Evolutionary conservation across 441 rosid species (phyloP).

Genomic region (Metrosideros polymorpha): DNA sequence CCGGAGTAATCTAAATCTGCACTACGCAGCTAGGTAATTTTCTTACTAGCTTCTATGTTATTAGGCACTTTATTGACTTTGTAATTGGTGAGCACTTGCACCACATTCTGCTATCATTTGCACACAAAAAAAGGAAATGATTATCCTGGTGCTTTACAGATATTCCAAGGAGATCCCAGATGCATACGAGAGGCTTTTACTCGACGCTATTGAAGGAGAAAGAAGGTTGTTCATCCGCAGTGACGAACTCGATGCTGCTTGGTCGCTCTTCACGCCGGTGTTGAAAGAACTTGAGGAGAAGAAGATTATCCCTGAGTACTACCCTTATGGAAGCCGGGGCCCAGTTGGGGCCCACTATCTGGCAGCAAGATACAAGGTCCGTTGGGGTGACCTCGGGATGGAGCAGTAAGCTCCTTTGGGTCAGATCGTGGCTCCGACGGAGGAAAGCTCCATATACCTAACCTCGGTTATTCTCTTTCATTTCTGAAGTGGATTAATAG

Average conservation of each 20-base stretch:
- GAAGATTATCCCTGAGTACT: slow-evolving; percentile 55
- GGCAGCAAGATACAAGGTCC: slow-evolving; percentile 79
- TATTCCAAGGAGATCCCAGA: slow-evolving; percentile 94
- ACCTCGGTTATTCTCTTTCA: neutral
- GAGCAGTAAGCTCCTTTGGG: slow-evolving; percentile 14
- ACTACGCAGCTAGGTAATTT: slow-evolving; percentile 68
- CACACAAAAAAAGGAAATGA: neutral
- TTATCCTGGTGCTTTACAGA: slow-evolving; percentile 13
- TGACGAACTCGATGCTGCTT: slow-evolving; percentile 91
- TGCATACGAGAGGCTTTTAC: slow-evolving; percentile 88
- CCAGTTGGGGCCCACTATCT: slow-evolving; percentile 96
- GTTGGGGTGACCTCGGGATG: slow-evolving; percentile 71
- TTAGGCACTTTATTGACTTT: neutral
- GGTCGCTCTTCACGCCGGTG: slow-evolving; percentile 72
- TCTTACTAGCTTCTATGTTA: neutral
- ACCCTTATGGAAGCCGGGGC: slow-evolving; percentile 90
- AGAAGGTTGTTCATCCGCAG: slow-evolving; percentile 86
- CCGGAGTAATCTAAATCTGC: slow-evolving; percentile 76
- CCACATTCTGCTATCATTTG: neutral
- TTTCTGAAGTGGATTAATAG: neutral
- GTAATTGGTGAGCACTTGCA: neutral
- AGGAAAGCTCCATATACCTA: neutral
- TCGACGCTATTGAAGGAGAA: slow-evolving; percentile 91
- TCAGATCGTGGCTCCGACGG: neutral
- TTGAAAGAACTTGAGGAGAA: slow-evolving; percentile 73